Evolutionary conservation across 257 asterid genomes (phyloP), one percentile per base, ranked within the genome.

Genomic region (Perilla frutescens): DNA sequence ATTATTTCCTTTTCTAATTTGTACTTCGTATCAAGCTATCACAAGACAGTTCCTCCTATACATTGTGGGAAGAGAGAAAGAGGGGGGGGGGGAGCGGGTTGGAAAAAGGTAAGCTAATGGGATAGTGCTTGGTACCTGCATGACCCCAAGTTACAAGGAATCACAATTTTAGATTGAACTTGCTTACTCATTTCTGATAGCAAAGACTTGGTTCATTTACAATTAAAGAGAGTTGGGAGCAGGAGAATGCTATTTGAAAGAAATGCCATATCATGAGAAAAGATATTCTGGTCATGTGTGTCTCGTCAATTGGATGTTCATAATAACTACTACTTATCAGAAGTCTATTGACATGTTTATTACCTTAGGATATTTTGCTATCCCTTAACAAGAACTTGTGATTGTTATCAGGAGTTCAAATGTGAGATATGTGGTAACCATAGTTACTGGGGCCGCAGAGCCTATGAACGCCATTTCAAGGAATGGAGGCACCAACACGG

Each of bases 371-470:
- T 40, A 13, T 58, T 44, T 73, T 74, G 63, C 56, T 67, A 37
- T 3, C 53, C 5, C 37, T 43, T 31, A 61, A 61, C 60, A 58
- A 62, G 29, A 72, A 65, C 77, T 55, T 76, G 53, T 40, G 62
- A 61, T 60, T 69, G 43, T 68, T 76, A 32, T 68, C 96, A 92
- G 99, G 99, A 96, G 83, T 90, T 92, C 86, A 90, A 92, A 82
- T 96, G 99, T 72, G 98, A 96, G 89, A 96, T 96, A 29, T 90
- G 99, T 68, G 99, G 99, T 76, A 92, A 96, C 84, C 92, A 92
- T 66, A 96, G 99, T 83, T 92, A 96, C 67, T 92, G 99, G 99
- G 97, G 98, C 43, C 97, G 99, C 72, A 87, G 99, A 89, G 99
- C 98, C 63, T 96, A 92, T 51, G 99, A 95, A 81, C 89, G 99